Evolutionary conservation across 1,284 basidiomycete species (phyloP).

Genomic region (Athelia psychrophila): DNA sequence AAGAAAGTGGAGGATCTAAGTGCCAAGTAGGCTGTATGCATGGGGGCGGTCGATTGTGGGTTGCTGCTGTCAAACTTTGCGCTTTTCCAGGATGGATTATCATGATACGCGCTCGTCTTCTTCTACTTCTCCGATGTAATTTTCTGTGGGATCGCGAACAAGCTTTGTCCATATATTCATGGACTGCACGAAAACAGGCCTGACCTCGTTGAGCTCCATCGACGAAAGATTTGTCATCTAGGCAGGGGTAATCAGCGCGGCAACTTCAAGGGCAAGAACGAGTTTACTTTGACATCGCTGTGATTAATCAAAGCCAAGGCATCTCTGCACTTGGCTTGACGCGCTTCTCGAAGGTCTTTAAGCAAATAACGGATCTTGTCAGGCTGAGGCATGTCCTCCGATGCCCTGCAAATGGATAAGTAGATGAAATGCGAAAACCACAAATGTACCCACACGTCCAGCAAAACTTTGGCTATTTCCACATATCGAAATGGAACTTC

Average conservation of each 20-base stretch:
- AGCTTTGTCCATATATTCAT: constrained; percentile 53
- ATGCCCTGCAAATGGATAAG: constrained; percentile 55
- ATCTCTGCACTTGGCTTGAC: constrained; percentile 89
- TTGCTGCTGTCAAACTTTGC: no score
- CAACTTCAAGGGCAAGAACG: no score
- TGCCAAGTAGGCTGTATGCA: neutral
- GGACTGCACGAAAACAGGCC: constrained; percentile 83
- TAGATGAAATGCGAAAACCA: neutral
- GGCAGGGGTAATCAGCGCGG: no score
- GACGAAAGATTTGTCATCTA: constrained; percentile 85
- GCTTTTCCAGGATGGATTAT: no score
- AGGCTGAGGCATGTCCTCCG: constrained; percentile 84
- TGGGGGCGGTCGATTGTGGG: no score
- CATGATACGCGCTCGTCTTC: no score
- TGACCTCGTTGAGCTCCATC: constrained; percentile 91
- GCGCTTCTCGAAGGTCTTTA: constrained; percentile 91
- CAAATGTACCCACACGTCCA: constrained; percentile 78
- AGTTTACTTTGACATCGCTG: constrained; percentile 40
- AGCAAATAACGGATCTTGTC: constrained; percentile 82
- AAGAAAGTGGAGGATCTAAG: constrained; percentile 40
- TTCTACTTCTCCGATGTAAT: neutral
- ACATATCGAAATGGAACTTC: constrained; percentile 83
- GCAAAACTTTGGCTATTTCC: constrained; percentile 84
- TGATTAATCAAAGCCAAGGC: constrained; percentile 75
- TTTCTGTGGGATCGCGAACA: constrained; percentile 26